These are phyloP conservation scores for Cercospora sp. DNA, from an alignment of 2,329 filamentous ascomycete genomes.

Conservation along the genomic window DNA sequence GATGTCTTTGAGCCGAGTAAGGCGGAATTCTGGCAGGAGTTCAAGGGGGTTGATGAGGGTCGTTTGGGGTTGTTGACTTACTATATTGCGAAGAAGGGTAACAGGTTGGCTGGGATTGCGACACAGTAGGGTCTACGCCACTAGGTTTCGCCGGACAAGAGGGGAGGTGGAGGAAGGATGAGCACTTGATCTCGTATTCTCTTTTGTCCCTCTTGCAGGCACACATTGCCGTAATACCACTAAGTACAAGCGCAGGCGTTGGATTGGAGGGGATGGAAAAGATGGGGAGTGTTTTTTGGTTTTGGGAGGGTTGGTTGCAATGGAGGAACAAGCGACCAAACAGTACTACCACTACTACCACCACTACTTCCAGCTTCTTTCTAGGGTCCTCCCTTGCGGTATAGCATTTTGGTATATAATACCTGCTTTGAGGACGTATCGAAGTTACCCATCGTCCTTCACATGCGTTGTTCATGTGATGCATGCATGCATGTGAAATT, in stretches of 20 bases:
- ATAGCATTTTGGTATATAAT: not conserved
- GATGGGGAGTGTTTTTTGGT: not conserved
- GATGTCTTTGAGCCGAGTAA: constrained; percentile 37
- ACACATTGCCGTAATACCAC: not conserved
- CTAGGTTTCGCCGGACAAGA: not conserved
- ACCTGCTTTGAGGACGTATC: no score
- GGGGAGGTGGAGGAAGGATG: not conserved
- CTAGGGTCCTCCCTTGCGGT: not conserved
- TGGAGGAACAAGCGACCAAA: not conserved
- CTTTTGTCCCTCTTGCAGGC: not conserved
- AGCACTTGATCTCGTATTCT: not conserved
- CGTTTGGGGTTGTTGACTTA: constrained; percentile 77
- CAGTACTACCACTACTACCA: not conserved
- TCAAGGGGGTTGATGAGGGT: constrained; percentile 64
- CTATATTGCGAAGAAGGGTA: constrained; percentile 69
- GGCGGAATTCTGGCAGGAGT: constrained; percentile 64
- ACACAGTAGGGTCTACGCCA: constrained; percentile 2
- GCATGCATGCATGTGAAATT: no score
- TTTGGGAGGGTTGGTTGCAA: not conserved
- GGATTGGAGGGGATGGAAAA: not conserved
- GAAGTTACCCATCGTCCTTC: not conserved
- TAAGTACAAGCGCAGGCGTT: not conserved
- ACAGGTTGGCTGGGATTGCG: constrained; percentile 6
- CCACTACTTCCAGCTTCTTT: not conserved
- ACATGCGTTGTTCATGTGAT: no score